phyloP scores from a whole-genome alignment of 768 basidiomycete genomes.

The Hortiboletus flavorubellus region DNA sequence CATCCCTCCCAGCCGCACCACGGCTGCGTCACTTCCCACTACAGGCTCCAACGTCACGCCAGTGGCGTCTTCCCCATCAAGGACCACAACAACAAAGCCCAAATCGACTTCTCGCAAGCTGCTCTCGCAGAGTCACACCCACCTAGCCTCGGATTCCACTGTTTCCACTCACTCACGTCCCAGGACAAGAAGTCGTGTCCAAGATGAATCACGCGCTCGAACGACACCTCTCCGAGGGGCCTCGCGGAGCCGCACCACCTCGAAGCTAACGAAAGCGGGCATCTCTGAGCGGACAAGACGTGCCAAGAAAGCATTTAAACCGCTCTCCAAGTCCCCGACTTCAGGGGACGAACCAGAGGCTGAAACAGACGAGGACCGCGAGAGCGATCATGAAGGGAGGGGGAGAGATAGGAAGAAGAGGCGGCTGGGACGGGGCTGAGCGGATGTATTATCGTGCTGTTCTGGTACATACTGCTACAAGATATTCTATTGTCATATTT shows the following conservation, averaged over 20 bases:
- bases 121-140: conserved; percentile 20
- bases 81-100: background rate
- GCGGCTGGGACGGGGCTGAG: conserved; percentile 17
- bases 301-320: background rate
- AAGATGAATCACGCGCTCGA: conserved; percentile 20
- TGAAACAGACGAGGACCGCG: conserved; percentile 4
- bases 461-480: background rate
- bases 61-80: conserved; percentile 1
- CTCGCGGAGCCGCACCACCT: conserved; percentile 1
- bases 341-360: conserved; percentile 12
- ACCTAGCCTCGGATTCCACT: conserved; percentile 22
- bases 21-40: background rate
- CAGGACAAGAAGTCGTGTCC: conserved; percentile 22
- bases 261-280: conserved; percentile 7
- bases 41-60: background rate
- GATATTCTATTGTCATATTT: background rate
- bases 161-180: conserved; percentile 16
- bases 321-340: background rate
- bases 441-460: background rate
- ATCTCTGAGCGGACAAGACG: conserved; percentile 5
- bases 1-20: conserved; percentile 6
- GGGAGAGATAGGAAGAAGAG: conserved; percentile 31
- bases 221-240: background rate
- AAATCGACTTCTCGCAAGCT: conserved; percentile 19
- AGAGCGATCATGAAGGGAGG: conserved; percentile 12